phyloP scores from a whole-genome alignment of 768 basidiomycete genomes.

The Suillus discolor region DNA sequence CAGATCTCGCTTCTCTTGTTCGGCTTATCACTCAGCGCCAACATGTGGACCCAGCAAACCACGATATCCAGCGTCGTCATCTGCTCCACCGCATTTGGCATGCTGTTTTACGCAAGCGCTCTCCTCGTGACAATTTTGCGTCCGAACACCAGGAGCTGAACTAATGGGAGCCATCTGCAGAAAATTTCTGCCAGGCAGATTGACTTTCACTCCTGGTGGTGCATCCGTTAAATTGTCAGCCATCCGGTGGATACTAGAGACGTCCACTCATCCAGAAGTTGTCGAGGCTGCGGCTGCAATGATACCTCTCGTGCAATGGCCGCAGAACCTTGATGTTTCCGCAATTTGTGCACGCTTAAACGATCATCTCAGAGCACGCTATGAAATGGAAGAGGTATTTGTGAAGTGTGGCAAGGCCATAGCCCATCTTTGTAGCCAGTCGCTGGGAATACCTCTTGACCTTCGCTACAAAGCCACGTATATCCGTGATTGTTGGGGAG shows the following conservation, averaged over 20 bases:
- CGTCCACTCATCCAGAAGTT: conserved; percentile 17
- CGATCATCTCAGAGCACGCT: not conserved
- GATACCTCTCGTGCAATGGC: not conserved
- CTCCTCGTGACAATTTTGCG: not conserved
- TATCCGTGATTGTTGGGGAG: not conserved
- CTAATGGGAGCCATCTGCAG: not conserved
- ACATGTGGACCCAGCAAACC: conserved; percentile 5
- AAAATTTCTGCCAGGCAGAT: not conserved
- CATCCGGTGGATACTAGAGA: conserved; percentile 22
- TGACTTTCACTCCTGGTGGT: not conserved
- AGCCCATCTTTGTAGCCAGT: not conserved
- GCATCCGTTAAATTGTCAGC: conserved; percentile 3
- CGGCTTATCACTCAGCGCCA: conserved; percentile 12
- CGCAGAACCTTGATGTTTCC: not conserved
- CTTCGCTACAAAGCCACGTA: too few relatives aligned
- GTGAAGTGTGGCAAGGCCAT: not conserved
- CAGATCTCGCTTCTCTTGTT: conserved; percentile 12
- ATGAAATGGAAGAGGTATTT: not conserved
- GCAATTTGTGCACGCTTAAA: not conserved
- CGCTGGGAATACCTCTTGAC: not conserved
- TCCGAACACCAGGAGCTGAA: conserved; percentile 6
- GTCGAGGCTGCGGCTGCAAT: not conserved
- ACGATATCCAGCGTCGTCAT: conserved; percentile 4
- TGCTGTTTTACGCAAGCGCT: not conserved
- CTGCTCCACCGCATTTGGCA: not conserved